Evolutionary conservation across 352 stramenopile genomes (phyloP).

Genomic region (Phytopythium delawarense): DNA sequence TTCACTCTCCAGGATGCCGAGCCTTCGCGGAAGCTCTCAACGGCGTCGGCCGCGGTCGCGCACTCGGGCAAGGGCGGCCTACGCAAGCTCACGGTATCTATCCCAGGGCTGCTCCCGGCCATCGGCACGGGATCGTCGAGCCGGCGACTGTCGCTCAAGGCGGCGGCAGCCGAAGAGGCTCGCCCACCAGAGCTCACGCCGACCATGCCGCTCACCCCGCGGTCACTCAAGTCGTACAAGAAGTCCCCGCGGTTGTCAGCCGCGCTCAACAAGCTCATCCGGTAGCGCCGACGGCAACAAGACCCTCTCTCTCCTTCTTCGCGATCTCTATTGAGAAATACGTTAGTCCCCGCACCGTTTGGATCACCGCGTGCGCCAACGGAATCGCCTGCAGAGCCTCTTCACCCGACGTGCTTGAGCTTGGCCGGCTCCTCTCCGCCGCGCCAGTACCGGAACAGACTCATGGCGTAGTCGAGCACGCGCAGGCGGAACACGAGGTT

Average conservation of each 20-base stretch:
- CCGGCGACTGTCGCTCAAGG: slow-evolving; percentile 5
- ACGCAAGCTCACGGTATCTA: slow-evolving; percentile 27
- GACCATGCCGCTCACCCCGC: slow-evolving; percentile 26
- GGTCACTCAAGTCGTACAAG: slow-evolving; percentile 43
- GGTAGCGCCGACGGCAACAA: slow-evolving; percentile 9
- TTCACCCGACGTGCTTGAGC: slow-evolving; percentile 32
- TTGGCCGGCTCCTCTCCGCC: slow-evolving; percentile 26
- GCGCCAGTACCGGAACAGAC: slow-evolving; percentile 29
- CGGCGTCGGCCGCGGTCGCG: slow-evolving; percentile 17
- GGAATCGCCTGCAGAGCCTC: neutral
- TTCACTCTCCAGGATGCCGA: slow-evolving; percentile 33
- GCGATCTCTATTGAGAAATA: neutral
- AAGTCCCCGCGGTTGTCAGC: slow-evolving; percentile 37
- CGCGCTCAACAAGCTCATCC: slow-evolving; percentile 43
- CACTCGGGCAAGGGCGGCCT: slow-evolving; percentile 26
- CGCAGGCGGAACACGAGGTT: slow-evolving; percentile 58
- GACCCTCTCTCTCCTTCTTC: neutral
- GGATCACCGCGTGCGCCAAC: neutral
- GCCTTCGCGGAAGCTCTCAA: slow-evolving; percentile 27
- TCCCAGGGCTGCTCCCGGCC: slow-evolving; percentile 13
- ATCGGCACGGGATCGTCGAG: neutral
- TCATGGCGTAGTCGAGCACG: slow-evolving; percentile 53
- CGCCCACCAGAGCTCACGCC: slow-evolving; percentile 25
- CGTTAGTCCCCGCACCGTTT: neutral
- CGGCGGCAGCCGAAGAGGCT: slow-evolving; percentile 18